Evolutionary conservation across 345 rosid species (phyloP), one percentile per base, ranked within the genome.

Genomic region (Aquilaria sinensis): DNA sequence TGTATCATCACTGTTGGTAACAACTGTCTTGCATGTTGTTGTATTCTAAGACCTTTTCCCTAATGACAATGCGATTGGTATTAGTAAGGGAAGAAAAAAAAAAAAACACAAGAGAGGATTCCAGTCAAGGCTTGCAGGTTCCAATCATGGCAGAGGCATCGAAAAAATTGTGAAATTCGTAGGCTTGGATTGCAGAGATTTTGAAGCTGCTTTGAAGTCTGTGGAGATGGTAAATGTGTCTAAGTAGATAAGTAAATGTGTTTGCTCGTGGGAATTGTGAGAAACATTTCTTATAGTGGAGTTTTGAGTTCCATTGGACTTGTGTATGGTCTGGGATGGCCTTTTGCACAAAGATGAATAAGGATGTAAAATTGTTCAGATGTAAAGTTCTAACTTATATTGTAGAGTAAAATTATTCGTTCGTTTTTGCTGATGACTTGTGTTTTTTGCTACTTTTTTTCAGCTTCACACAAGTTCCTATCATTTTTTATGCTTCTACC

Each of bases 61-160:
- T 15, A 83, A 85, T 37, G 96, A 86, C 80, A 81, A 84, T 2
- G 87, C 78, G 62, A 86, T 86, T 57, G 92, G 92, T 53, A 89
- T 89, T 58, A 80, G 84, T 47, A 67, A 78, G 47, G 76, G 72
- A 70, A 85, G 68, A 63, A 83, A 78, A 9, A 81, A 80, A 67
- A 60, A 41, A 30, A 76, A 56, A 15, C 51, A 3, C 58, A 78
- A 47, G 73, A 79, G 64, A 69, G 82, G 92, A 88, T 68, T 85
- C 51, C 77, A 81, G 67, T 5, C 70, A 3, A 69, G 73, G 54
- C 67, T 48, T 13, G 82, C 81, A 60, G 78, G 82, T 73, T 65
- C 83, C 0, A 81, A 78, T 4, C 14, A 63, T 16, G 75, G 32
- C 51, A 66, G 16, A 11, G 83, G 82, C 9, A 84, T 71, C 54